phyloP scores from a whole-genome alignment of 1,139 yeast genomes.

The Diutina siamensis region DNA sequence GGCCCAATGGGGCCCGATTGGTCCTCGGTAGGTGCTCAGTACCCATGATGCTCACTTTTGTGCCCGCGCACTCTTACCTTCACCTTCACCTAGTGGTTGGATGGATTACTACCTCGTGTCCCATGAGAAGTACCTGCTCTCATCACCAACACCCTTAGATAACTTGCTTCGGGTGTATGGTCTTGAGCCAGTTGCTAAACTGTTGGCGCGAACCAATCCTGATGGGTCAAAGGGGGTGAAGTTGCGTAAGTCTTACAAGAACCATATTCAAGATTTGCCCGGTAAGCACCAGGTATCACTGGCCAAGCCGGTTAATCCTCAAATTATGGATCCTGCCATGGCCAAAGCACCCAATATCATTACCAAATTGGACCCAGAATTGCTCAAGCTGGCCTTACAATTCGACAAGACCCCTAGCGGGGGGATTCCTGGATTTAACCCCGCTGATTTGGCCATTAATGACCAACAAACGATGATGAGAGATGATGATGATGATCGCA shows the following conservation, averaged over 20 bases:
- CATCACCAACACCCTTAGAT: constrained; percentile 60
- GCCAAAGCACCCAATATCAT: constrained; percentile 31
- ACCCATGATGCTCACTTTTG: neutral
- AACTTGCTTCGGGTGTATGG: constrained; percentile 64
- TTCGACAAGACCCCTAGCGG: constrained; percentile 59
- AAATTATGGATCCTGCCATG: constrained; percentile 37
- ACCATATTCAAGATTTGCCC: constrained; percentile 77
- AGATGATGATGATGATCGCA: constrained; percentile 16
- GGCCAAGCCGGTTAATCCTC: constrained; percentile 37
- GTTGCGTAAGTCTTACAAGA: constrained; percentile 84
- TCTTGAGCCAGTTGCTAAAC: constrained; percentile 53
- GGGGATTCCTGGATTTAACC: constrained; percentile 74
- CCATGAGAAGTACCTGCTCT: constrained; percentile 20
- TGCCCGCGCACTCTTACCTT: too few relatives aligned
- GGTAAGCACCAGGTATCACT: constrained; percentile 52
- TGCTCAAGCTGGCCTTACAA: constrained; percentile 40
- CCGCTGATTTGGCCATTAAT: constrained; percentile 54
- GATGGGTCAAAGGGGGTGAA: constrained; percentile 88
- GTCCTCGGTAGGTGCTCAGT: too few relatives aligned
- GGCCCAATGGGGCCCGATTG: too few relatives aligned
- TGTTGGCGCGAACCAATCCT: constrained; percentile 80
- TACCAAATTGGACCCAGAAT: constrained; percentile 15
- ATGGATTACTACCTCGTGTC: constrained; percentile 6
- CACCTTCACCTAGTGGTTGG: too few relatives aligned
- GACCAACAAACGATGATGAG: constrained; percentile 36